These are phyloP conservation scores for Talaromyces proteolyticus DNA, from an alignment of 495 filamentous ascomycete genomes.

Conservation along the genomic window DNA sequence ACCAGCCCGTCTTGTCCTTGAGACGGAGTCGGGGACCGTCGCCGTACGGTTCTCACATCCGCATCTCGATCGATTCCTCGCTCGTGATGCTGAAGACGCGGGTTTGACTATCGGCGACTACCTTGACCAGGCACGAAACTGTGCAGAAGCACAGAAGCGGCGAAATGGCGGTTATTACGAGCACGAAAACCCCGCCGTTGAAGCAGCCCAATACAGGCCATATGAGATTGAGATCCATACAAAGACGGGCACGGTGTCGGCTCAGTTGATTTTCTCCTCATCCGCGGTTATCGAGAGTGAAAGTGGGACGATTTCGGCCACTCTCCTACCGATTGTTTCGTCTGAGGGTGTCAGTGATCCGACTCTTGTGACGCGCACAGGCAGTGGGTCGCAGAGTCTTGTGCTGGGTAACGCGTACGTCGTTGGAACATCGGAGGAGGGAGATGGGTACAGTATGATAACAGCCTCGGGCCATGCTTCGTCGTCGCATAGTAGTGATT, in stretches of 20 bases:
- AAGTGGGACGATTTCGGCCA: constrained; percentile 6
- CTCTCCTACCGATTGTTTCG: constrained; percentile 7
- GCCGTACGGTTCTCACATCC: constrained; percentile 2
- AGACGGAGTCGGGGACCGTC: constrained; percentile 9
- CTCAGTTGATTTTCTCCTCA: constrained; percentile 9
- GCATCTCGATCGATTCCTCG: background rate
- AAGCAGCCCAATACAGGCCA: constrained; percentile 8
- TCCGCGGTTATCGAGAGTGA: constrained; percentile 4
- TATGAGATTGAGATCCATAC: constrained; percentile 13
- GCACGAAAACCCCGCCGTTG: background rate
- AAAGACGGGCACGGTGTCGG: constrained; percentile 8
- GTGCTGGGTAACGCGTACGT: constrained; percentile 5
- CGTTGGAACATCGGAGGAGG: background rate
- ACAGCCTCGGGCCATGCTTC: background rate
- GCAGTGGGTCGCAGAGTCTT: constrained; percentile 7
- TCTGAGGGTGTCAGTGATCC: background rate
- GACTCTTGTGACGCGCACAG: constrained; percentile 1
- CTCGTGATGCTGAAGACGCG: background rate
- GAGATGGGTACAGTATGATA: too few relatives aligned
- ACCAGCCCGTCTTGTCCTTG: constrained; percentile 10
- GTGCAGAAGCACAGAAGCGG: background rate
- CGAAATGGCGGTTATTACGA: background rate
- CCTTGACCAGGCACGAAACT: background rate
- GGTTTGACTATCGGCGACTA: background rate
- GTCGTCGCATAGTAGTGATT: constrained; percentile 7